Conservation (phyloP, 495 filamentous ascomycete species). For the Aspergillus wentii region DNA sequence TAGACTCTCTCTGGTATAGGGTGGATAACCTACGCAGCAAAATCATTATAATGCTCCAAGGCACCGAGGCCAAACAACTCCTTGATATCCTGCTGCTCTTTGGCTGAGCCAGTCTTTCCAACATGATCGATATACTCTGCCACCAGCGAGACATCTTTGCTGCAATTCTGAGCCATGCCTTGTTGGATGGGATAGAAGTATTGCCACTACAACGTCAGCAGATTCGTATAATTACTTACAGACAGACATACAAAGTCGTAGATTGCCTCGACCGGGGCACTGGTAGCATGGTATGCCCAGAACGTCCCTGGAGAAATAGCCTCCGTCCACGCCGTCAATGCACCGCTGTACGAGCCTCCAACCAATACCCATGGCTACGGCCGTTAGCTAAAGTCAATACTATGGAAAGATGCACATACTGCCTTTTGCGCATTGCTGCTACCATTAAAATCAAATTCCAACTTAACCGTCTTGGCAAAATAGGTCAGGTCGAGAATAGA, state of each 20-base stretch:
- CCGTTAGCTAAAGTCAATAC: neutral
- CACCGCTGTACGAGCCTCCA: slow-evolving; percentile 63
- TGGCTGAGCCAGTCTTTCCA: slow-evolving; percentile 32
- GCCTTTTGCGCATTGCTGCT: slow-evolving; percentile 50
- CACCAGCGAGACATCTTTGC: slow-evolving; percentile 48
- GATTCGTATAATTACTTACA: too few relatives aligned
- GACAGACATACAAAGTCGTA: slow-evolving; percentile 42
- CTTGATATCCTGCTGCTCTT: slow-evolving; percentile 49
- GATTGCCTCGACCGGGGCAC: slow-evolving; percentile 59
- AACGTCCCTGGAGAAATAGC: slow-evolving; percentile 55
- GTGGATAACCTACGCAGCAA: slow-evolving; percentile 43
- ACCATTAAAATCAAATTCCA: slow-evolving; percentile 52
- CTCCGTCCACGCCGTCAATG: slow-evolving; percentile 59
- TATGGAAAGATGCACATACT: slow-evolving; percentile 15
- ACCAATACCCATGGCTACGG: slow-evolving; percentile 58
- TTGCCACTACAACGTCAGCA: slow-evolving; percentile 48
- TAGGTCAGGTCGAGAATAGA: slow-evolving; percentile 56
- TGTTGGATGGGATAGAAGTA: slow-evolving; percentile 61
- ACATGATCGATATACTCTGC: slow-evolving; percentile 53
- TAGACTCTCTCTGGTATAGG: slow-evolving; percentile 3
- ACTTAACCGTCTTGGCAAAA: slow-evolving; percentile 54
- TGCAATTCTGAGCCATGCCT: slow-evolving; percentile 63
- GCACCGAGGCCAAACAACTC: slow-evolving; percentile 50
- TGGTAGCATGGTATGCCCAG: slow-evolving; percentile 63
- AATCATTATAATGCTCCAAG: slow-evolving; percentile 54